Evolutionary conservation across 2,329 filamentous ascomycete genomes (phyloP), one percentile per base, ranked within the genome.

Genomic region (Botrytis galanthina): DNA sequence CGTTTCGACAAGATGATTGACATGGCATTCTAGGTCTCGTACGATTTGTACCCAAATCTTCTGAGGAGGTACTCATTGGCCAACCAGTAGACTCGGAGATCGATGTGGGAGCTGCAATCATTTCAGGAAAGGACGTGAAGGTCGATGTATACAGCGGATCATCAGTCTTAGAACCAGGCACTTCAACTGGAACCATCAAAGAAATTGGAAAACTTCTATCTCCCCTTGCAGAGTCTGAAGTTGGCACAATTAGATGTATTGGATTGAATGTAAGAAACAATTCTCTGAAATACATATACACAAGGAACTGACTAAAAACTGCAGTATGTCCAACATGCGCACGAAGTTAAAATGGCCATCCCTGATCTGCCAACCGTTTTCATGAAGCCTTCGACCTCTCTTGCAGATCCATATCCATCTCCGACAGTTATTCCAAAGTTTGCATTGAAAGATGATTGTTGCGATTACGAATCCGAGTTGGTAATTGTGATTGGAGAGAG

Each of bases 61-160:
- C 86, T 66, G 81, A 82, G 74, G 85, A 84, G 75, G 79, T 88
- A 71, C 81, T 88, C 66, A 86, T 90, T 77, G 88, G 88, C 48
- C 85, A 90, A 77, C 88, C 88, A 2, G 81, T 84, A 83, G 35
- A 80, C 84, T 16, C 75, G 89, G 46, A 60, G n/a, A 54, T 72
- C 39, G 88, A 91, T 77, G 86, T 91, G 62, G 89, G 89, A 62
- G 79, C 85, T 39, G 88, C 88, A 26, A 80, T 90, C 42, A 85
- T 85, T 75, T 84, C 87, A 63, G 87, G 87, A 51, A 82, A 87
- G 75, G 86, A 90, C 59, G 88, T 91, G 51, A 78, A 84, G 42
- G 88, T 89, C 63, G 83, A 84, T 59, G 83, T 89, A 10, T 90
- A 88, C 82, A 87, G 86, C 37, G 89, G 89, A 29, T 83, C 82